Percentiles rank a stretch among this genome's conserved stretches.
Evolutionary conservation across 2,329 filamentous ascomycete species (phyloP).

Genomic region (Aspergillus caelatus): DNA sequence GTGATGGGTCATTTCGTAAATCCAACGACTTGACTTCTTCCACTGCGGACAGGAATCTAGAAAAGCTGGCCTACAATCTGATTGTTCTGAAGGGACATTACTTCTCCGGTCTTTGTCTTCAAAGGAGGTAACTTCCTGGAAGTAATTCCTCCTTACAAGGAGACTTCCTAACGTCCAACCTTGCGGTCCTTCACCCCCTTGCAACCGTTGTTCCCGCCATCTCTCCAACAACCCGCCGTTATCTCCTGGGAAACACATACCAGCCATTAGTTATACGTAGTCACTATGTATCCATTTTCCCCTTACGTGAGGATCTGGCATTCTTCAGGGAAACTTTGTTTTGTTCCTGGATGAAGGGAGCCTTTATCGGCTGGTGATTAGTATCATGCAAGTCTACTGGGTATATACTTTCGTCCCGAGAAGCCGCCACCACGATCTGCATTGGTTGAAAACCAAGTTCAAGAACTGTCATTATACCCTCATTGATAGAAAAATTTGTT

Average conservation of each 20-base stretch:
- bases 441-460: background rate
- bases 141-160: background rate
- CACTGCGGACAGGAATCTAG: background rate
- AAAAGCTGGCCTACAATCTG: background rate
- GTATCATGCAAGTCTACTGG: background rate
- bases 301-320: background rate
- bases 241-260: conserved; percentile 7
- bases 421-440: background rate
- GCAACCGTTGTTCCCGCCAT: background rate
- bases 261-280: background rate
- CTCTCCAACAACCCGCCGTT: background rate
- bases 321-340: background rate
- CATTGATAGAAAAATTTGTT: background rate
- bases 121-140: background rate
- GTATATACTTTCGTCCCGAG: background rate
- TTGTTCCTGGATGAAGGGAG: background rate
- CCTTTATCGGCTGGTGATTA: background rate
- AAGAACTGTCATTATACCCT: no score
- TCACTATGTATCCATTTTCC: background rate
- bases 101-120: background rate
- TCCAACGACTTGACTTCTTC: background rate
- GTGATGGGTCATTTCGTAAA: background rate
- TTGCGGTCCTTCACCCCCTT: background rate
- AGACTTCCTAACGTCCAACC: background rate
- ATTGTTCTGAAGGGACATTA: background rate